A percentile compares a stretch with the other conserved stretches of the same genome.
Evolutionary conservation across 148 eudicot genomes (phyloP).

Genomic region (Amaranthus hypochondriacus): DNA sequence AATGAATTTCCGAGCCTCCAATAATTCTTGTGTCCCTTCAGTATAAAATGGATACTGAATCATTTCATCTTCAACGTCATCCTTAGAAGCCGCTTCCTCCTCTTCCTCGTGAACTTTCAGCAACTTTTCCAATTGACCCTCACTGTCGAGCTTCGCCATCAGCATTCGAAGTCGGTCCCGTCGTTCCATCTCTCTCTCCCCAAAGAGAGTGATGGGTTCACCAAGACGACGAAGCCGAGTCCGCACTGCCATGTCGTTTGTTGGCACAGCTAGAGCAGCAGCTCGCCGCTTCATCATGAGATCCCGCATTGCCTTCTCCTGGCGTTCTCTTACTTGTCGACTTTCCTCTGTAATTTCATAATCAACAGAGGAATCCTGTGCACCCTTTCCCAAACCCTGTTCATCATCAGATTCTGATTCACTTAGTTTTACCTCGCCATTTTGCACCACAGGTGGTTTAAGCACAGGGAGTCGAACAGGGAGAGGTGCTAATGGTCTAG

Average conservation of each 20-base stretch:
- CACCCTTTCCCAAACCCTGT: conserved; percentile 28
- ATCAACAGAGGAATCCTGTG: conserved; percentile 31
- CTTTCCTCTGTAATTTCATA: conserved; percentile 91
- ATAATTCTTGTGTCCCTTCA: conserved; percentile 61
- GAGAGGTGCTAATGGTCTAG: conserved; percentile 65
- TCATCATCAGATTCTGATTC: conserved; percentile 66
- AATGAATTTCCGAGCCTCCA: conserved; percentile 59
- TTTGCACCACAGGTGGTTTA: conserved; percentile 44
- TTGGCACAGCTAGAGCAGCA: conserved; percentile 90
- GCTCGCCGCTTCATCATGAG: conserved; percentile 81
- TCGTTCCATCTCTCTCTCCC: conserved; percentile 97
- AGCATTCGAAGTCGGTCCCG: conserved; percentile 80
- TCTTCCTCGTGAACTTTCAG: conserved; percentile 92
- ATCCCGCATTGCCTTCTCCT: conserved; percentile 75
- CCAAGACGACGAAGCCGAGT: conserved; percentile 71
- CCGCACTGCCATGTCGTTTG: conserved; percentile 83
- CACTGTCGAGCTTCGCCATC: conserved; percentile 88
- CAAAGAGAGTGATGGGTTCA: conserved; percentile 87
- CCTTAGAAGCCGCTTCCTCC: conserved; percentile 53
- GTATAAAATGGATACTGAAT: conserved; percentile 83
- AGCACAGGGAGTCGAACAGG: conserved; percentile 54
- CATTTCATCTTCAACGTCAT: conserved; percentile 54
- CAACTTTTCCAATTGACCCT: conserved; percentile 81
- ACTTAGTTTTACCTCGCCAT: conserved; percentile 47
- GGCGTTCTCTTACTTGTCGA: conserved; percentile 54